Evolutionary conservation across 1,139 yeast genomes (phyloP).

Genomic region (Debaryomyces fabryi): DNA sequence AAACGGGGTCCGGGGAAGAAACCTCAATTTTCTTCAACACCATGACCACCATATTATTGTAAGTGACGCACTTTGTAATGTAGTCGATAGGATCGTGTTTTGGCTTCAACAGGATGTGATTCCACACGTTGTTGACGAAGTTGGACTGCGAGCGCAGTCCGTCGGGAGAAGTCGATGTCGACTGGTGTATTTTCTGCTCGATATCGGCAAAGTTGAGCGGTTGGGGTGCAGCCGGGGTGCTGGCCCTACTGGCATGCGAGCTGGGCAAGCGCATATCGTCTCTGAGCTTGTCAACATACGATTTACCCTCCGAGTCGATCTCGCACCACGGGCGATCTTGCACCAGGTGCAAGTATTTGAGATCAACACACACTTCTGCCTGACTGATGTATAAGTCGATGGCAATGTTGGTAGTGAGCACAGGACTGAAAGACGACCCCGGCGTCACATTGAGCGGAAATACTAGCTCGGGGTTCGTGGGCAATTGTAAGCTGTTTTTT

Average conservation of each 20-base stretch:
- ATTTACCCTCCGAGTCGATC: slow-evolving; percentile 36
- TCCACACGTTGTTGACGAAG: slow-evolving; percentile 29
- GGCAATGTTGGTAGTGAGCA: slow-evolving; percentile 33
- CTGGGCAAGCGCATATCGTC: slow-evolving; percentile 44
- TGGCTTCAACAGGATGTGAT: slow-evolving; percentile 34
- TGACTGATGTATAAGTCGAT: slow-evolving; percentile 47
- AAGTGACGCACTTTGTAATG: slow-evolving; percentile 48
- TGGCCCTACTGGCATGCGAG: slow-evolving; percentile 12
- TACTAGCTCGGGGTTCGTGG: slow-evolving; percentile 44
- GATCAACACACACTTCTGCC: slow-evolving; percentile 48
- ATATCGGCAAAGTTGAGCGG: slow-evolving; percentile 25
- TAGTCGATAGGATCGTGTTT: slow-evolving; percentile 44
- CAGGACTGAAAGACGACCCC: slow-evolving; percentile 34
- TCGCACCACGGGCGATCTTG: slow-evolving; percentile 48
- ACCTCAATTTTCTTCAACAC: slow-evolving; percentile 47
- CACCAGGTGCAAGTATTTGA: slow-evolving; percentile 40
- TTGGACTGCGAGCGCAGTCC: slow-evolving; percentile 9
- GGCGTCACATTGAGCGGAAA: slow-evolving; percentile 41
- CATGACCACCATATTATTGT: slow-evolving; percentile 45
- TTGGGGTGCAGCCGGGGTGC: slow-evolving; percentile 12
- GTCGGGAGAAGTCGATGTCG: background rate
- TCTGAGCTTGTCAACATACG: slow-evolving; percentile 44
- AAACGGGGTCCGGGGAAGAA: slow-evolving; percentile 46
- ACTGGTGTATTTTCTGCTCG: slow-evolving; percentile 17
- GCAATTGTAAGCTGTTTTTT: slow-evolving; percentile 42